Conservation (phyloP, 129 eudicot species). For the Artemisia argyi region DNA sequence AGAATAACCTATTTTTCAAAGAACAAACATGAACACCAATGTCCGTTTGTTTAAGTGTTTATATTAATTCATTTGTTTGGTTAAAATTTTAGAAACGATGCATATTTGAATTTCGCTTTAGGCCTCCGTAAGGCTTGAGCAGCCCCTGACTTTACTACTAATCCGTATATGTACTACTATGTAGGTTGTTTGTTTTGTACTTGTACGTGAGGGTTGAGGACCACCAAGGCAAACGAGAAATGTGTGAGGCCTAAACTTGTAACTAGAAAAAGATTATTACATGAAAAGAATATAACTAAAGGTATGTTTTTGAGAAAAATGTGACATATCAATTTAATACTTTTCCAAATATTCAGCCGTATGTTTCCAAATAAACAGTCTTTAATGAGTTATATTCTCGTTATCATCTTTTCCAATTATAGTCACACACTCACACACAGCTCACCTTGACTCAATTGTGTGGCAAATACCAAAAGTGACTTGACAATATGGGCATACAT, state of each 20-base stretch:
- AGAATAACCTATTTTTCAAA: too few species aligned
- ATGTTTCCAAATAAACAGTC: conserved; percentile 16
- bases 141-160: too few species aligned
- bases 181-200: too few species aligned
- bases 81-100: too few species aligned
- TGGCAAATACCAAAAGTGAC: conserved; percentile 11
- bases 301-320: background rate
- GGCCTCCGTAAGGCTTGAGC: too few species aligned
- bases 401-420: conserved; percentile 18
- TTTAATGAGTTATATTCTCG: background rate
- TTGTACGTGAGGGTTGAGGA: background rate
- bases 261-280: background rate
- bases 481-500: background rate
- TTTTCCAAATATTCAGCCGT: conserved; percentile 14
- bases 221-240: background rate
- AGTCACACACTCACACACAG: background rate
- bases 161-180: too few species aligned
- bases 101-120: too few species aligned
- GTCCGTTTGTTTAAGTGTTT: too few species aligned
- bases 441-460: conserved; percentile 12
- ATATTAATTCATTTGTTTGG: too few species aligned
- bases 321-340: background rate
- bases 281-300: background rate
- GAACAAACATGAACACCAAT: too few species aligned
- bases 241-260: background rate